Conservation (phyloP, 805 yeast genomes). For the Danielozyma ontarioensis region DNA sequence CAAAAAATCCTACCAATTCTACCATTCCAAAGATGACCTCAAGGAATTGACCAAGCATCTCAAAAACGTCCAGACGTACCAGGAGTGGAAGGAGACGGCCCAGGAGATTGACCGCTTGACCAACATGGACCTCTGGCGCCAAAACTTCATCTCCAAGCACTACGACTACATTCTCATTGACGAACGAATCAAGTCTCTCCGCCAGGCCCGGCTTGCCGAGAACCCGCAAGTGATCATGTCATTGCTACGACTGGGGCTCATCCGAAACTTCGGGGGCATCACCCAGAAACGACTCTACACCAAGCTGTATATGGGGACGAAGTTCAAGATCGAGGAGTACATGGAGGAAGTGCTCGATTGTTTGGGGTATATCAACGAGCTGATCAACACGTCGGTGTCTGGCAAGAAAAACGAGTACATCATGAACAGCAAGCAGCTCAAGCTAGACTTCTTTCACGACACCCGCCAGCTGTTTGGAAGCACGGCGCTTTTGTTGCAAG, state of each 20-base stretch:
- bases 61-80: constrained; percentile 50
- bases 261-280: constrained; percentile 90
- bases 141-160: constrained; percentile 72
- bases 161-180: constrained; percentile 83
- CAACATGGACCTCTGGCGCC: constrained; percentile 57
- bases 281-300: constrained; percentile 74
- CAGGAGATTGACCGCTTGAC: constrained; percentile 46
- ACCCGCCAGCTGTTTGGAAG: constrained; percentile 84
- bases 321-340: constrained; percentile 81
- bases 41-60: constrained; percentile 45
- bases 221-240: constrained; percentile 60
- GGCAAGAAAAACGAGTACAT: constrained; percentile 27
- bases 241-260: constrained; percentile 71
- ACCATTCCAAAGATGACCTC: constrained; percentile 38
- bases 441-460: constrained; percentile 75
- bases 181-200: constrained; percentile 60
- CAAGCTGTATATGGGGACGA: constrained; percentile 84
- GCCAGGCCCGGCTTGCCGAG: constrained; percentile 53
- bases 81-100: constrained; percentile 63
- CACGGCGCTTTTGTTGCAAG: constrained; percentile 87
- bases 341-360: constrained; percentile 70
- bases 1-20: constrained; percentile 28
- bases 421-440: constrained; percentile 51
- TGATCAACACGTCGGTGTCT: constrained; percentile 22
- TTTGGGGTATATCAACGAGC: constrained; percentile 53